Percentiles rank a stretch among this genome's conserved stretches.
Evolutionary conservation across 768 basidiomycete genomes (phyloP).

Genomic region (Lactarius psammicola): DNA sequence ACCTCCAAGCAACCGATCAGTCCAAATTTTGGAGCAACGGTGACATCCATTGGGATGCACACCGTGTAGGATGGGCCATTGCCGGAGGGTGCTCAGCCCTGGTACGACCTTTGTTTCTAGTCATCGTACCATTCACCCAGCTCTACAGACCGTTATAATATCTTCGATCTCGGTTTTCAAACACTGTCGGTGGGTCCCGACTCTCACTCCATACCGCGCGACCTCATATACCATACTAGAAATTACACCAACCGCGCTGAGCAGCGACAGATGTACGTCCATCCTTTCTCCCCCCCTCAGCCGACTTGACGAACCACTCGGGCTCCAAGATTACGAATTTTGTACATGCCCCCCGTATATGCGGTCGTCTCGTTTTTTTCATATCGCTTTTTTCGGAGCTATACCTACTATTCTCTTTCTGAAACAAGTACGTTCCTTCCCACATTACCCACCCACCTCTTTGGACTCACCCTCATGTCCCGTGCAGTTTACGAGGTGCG

Average conservation of each 20-base stretch:
- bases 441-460: conserved; percentile 35
- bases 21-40: conserved; percentile 57
- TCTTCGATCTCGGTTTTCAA: conserved; percentile 52
- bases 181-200: conserved; percentile 58
- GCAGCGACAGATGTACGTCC: conserved; percentile 73
- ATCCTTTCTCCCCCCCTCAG: neutral
- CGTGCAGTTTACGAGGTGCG: conserved; percentile 65
- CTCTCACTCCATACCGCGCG: neutral
- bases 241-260: conserved; percentile 69
- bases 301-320: neutral
- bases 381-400: conserved; percentile 78
- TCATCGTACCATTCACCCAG: neutral
- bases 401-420: conserved; percentile 59
- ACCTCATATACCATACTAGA: conserved; percentile 41
- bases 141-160: conserved; percentile 56
- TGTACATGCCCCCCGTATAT: conserved; percentile 84
- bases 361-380: conserved; percentile 83
- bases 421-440: conserved; percentile 44
- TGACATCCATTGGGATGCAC: conserved; percentile 56
- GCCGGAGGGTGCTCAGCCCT: conserved; percentile 58
- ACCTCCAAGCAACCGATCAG: conserved; percentile 53
- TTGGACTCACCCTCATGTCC: conserved; percentile 32
- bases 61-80: conserved; percentile 72
- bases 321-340: conserved; percentile 58
- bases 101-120: conserved; percentile 40